These are phyloP conservation scores for Colletotrichum truncatum DNA, from an alignment of 2,329 filamentous ascomycete species.

Conservation along the genomic window DNA sequence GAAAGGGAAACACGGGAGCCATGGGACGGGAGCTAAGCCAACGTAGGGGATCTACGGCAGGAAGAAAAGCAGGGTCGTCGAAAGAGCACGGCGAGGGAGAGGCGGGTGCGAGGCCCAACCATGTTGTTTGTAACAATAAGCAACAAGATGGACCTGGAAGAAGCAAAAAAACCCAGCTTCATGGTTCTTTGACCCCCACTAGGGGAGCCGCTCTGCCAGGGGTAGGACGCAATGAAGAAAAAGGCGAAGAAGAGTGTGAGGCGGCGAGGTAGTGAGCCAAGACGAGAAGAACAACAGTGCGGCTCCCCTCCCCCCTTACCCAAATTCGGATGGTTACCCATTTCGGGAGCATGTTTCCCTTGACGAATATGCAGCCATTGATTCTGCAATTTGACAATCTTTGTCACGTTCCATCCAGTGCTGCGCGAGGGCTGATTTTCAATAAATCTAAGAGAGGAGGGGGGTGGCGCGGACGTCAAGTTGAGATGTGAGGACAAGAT, in stretches of 20 bases:
- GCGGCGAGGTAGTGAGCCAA: constrained; percentile 6
- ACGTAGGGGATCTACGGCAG: not conserved
- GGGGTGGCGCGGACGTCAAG: not conserved
- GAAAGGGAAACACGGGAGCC: not conserved
- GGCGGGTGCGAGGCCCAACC: not conserved
- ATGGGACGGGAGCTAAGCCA: constrained; percentile 7
- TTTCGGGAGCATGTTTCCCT: not conserved
- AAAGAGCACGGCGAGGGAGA: constrained; percentile 7
- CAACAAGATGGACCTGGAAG: constrained; percentile 14
- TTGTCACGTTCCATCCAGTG: not conserved
- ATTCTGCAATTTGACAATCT: constrained; percentile 5
- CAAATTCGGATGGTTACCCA: not conserved
- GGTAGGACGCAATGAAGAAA: constrained; percentile 19
- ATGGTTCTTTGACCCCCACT: constrained; percentile 20
- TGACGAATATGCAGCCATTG: not conserved
- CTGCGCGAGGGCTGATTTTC: not conserved
- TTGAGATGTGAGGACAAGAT: constrained; percentile 9
- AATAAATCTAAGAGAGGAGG: too few relatives aligned
- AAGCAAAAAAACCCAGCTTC: constrained; percentile 28
- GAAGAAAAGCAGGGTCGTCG: not conserved
- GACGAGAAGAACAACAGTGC: not conserved
- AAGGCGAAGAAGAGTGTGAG: not conserved
- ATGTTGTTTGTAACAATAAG: constrained; percentile 12
- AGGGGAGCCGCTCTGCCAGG: not conserved
- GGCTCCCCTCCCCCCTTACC: not conserved